Base-by-base conservation (phyloP, 1,284 basidiomycete species). In the Wallemia hederae region DNA sequence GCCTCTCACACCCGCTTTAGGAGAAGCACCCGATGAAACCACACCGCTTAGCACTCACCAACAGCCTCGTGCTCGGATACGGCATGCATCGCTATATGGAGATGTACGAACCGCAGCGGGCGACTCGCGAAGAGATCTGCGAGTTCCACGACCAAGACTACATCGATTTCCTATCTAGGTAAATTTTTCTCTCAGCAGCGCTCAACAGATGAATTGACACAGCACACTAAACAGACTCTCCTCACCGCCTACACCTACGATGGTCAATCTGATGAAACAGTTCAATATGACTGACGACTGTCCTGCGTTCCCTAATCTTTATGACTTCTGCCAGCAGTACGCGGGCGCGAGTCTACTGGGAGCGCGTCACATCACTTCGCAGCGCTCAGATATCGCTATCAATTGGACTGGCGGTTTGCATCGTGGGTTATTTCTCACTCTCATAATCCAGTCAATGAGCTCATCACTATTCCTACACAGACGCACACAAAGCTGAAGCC, bases 1-100 rank as follows among this genome's bases (percentile, higher is more conserved):
- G 22, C 27, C 19, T 7, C 24, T 25, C 56, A 24, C 55, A 14
- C n/a, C 61, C 27, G 7, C 24, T 2, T 56, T 69, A 91, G 85
- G 89, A 96, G 77, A 78, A 84, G 57, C 92, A 98, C 74, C 94
- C 92, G 1, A 98, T 98, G 92, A 94, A 97, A 69, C 92, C 92
- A 1, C 89, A 96, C 64, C 78, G 94, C 17, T 73, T 98, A 11
- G 91, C 90, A 1, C 72, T 99, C 59, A 97, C 92, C 5, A 98
- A 98, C 67, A 82, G 89, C 2, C 78, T 99, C 56, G 92, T 98
- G 2, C 79, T 94, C 69, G 92, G 90, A 0, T 99, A 98, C 67
- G 92, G 90, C 1, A 74, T 99, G 22, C 90, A 98, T 73, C 85
- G 94, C 67, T 83, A 90, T 67, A 96, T 99, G 71, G 83, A 91